phyloP scores from a whole-genome alignment of 1,284 basidiomycete species.

The Cryptococcus neoformans region DNA sequence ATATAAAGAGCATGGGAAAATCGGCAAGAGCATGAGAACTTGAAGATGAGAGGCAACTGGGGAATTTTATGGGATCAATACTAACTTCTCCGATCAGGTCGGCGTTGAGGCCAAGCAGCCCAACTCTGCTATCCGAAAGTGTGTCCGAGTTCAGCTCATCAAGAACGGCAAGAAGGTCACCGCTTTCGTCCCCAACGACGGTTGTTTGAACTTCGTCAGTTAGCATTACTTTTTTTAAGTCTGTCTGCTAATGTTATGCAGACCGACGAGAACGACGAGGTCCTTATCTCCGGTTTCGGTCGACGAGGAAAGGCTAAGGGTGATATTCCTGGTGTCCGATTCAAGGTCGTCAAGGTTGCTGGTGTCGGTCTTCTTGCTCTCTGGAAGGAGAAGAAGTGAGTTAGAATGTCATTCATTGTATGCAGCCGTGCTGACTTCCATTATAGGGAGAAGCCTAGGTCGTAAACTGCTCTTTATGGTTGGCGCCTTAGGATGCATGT shows the following conservation, averaged over 20 bases:
- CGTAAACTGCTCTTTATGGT: conserved; percentile 18
- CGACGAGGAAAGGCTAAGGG: conserved; percentile 85
- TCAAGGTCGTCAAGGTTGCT: conserved; percentile 99
- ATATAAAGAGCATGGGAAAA: not conserved
- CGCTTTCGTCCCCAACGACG: conserved; percentile 89
- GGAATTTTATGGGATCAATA: not conserved
- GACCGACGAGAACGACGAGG: conserved; percentile 96
- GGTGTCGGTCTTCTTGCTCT: conserved; percentile 96
- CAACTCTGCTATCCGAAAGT: conserved; percentile 99
- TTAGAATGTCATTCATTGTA: not conserved
- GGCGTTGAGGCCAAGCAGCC: conserved; percentile 71
- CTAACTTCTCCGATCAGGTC: conserved; percentile 39
- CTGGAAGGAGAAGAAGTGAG: conserved; percentile 97
- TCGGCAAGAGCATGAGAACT: not conserved
- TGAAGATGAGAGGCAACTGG: not conserved
- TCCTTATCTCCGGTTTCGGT: conserved; percentile 99
- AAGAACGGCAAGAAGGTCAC: conserved; percentile 99
- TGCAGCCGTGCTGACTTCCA: not conserved
- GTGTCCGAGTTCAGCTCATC: conserved; percentile 99
- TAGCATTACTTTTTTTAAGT: not conserved
- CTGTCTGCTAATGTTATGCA: conserved; percentile 1
- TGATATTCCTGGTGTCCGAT: conserved; percentile 69
- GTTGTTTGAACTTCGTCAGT: conserved; percentile 85
- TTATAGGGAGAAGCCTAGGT: conserved; percentile 36
- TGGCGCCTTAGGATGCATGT: conserved; percentile 28